Base-by-base conservation (phyloP, 106 monocot genomes). In the Xerophyta viscosa region DNA sequence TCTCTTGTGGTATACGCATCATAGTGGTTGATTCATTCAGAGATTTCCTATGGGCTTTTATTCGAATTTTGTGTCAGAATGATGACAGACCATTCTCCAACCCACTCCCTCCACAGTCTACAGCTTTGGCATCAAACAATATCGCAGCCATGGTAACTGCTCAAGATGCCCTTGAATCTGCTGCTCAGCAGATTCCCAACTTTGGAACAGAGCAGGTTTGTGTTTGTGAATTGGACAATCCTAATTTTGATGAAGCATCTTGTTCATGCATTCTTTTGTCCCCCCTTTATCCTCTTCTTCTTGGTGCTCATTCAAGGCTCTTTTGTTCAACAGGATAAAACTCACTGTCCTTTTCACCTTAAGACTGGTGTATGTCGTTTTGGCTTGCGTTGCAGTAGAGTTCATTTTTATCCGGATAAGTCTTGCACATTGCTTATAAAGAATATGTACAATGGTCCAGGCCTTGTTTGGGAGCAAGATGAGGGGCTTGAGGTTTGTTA, bases 401-500 rank as follows among this genome's bases (percentile, higher is more conserved):
- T 71, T 79, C 96, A 98, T 74, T 89, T 98, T 67, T 77, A 86
- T 71, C 89, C 96, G 56, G 96, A 89, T 22, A 98, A 82, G 52
- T 85, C 96, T 10, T 82, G 73, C 71, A 98, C 89, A 12, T 69
- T 98, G 64, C 82, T 98, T n/a, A 77, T 98, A 13, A 89, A 74
- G 65, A 89, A 86, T 60, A 98, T 98, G 96, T 98, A 98, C 50
- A 78, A 50, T 50, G 96, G 89, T 14, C 96, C 96, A 46, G 96
- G 96, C 24, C 85, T 98, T 71, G 60, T 68, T 59, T 98, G 78
- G 81, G 96, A 98, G 46, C 96, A 82, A 67, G 96, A 89, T 75
- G 96, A 98, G 67, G 96, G 81, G 60, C 96, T 98, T 78, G 96
- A 98, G 96, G 96, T 98, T 76, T 77, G 96, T 98, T 66, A 74